These are phyloP conservation scores for Candida xyloterini DNA, from an alignment of 805 yeast genomes.

Conservation along the genomic window DNA sequence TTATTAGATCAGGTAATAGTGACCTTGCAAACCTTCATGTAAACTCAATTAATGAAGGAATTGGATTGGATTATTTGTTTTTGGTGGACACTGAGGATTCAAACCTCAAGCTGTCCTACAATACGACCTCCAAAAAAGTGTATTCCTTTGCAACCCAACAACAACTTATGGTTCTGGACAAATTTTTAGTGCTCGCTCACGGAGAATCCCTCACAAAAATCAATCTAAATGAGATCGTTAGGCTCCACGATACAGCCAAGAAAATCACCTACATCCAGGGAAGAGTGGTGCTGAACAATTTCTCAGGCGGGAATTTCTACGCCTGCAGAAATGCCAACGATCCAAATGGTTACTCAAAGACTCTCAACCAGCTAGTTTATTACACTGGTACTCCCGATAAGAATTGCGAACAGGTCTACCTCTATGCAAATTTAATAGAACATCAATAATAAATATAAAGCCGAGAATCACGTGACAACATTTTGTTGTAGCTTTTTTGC, in stretches of 20 bases:
- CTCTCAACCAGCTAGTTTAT: constrained; percentile 27
- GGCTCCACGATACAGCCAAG: constrained; percentile 2
- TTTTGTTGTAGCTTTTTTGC: constrained; percentile 52
- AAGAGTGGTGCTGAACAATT: constrained; percentile 10
- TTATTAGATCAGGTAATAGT: constrained; percentile 5
- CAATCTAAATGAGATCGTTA: constrained; percentile 5
- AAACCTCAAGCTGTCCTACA: constrained; percentile 12
- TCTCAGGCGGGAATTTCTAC: constrained; percentile 26
- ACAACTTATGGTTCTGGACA: constrained; percentile 12
- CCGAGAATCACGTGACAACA: constrained; percentile 15
- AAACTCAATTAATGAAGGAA: constrained; percentile 19
- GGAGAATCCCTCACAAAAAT: constrained; percentile 12
- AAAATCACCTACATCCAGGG: constrained; percentile 12
- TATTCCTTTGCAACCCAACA: constrained; percentile 9
- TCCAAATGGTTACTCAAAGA: constrained; percentile 37
- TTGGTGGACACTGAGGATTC: constrained; percentile 12
- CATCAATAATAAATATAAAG: constrained; percentile 1
- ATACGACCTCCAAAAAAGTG: constrained; percentile 5
- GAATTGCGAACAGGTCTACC: constrained; percentile 8
- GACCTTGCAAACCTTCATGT: constrained; percentile 5
- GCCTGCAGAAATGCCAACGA: constrained; percentile 40
- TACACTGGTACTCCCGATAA: constrained; percentile 11
- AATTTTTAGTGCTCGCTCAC: constrained; percentile 9
- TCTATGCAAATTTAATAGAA: constrained; percentile 11
- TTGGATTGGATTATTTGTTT: constrained; percentile 18